Conservation (phyloP, 139 green algal species). For the Auxenochlorella pyrenoidosa region DNA sequence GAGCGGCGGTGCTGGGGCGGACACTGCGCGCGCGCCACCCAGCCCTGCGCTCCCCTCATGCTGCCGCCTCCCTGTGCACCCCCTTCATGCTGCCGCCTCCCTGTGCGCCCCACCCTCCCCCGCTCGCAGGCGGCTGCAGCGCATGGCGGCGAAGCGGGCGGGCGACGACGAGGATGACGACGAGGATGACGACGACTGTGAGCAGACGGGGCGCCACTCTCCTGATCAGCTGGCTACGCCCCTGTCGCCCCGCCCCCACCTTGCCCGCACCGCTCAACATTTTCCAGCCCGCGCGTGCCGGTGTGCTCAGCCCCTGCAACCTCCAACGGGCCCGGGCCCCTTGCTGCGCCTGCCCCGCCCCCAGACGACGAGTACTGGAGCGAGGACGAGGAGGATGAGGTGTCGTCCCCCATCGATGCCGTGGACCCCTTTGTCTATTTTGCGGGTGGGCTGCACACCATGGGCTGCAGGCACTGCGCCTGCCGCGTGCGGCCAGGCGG, state of each 20-base stretch:
- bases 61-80: not conserved
- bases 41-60: not conserved
- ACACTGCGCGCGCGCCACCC: not conserved
- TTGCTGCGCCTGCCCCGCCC: not conserved
- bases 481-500: too few species aligned
- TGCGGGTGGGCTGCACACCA: constrained; percentile 23
- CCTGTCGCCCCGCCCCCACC: not conserved
- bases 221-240: not conserved
- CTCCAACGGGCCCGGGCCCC: not conserved
- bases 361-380: constrained; percentile 54
- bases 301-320: too few species aligned
- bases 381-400: constrained; percentile 55
- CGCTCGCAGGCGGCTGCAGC: constrained; percentile 35
- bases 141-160: constrained; percentile 38
- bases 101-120: not conserved
- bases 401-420: constrained; percentile 69
- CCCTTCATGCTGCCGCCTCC: too few species aligned
- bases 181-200: constrained; percentile 24
- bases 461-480: too few species aligned
- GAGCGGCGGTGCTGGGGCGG: not conserved
- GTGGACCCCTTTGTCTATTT: constrained; percentile 78
- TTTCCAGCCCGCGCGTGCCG: not conserved
- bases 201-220: not conserved
- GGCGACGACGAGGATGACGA: constrained; percentile 29
- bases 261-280: not conserved